phyloP scores from a whole-genome alignment of 164 flowering plant species.

The Nelumbo lutea region DNA sequence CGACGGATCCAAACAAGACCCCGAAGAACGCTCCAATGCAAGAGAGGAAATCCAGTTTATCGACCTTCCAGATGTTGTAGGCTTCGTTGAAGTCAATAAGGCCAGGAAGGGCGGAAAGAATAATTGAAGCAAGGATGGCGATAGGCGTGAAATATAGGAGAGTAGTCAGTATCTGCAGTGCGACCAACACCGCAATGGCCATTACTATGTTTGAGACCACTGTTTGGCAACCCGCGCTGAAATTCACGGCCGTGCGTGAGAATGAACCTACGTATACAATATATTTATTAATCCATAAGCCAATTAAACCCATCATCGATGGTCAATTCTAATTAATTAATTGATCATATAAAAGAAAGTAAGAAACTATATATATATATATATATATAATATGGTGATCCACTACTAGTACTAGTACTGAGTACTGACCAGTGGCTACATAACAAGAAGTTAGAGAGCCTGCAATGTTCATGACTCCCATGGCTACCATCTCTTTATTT shows the following conservation, averaged over 20 bases:
- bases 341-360: too few relatives aligned
- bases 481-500: slow-evolving; percentile 84
- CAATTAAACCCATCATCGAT: neutral
- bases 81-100: slow-evolving; percentile 62
- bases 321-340: neutral
- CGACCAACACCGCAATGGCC: slow-evolving; percentile 61
- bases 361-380: too few relatives aligned
- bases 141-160: slow-evolving; percentile 77
- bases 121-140: slow-evolving; percentile 75
- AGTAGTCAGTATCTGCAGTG: slow-evolving; percentile 53
- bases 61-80: slow-evolving; percentile 58
- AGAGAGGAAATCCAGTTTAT: slow-evolving; percentile 75
- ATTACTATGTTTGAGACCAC: slow-evolving; percentile 85
- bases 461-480: slow-evolving; percentile 75
- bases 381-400: too few relatives aligned
- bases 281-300: neutral
- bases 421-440: slow-evolving; percentile 64
- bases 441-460: slow-evolving; percentile 87
- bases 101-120: slow-evolving; percentile 75
- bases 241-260: slow-evolving; percentile 82
- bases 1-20: slow-evolving; percentile 68
- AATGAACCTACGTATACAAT: slow-evolving; percentile 55
- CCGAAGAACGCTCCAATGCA: slow-evolving; percentile 80
- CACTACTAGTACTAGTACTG: neutral
- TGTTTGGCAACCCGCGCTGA: slow-evolving; percentile 76